Evolutionary conservation across 257 asterid species (phyloP), one percentile per base, ranked within the genome.

Genomic region (Linaria vulgaris): DNA sequence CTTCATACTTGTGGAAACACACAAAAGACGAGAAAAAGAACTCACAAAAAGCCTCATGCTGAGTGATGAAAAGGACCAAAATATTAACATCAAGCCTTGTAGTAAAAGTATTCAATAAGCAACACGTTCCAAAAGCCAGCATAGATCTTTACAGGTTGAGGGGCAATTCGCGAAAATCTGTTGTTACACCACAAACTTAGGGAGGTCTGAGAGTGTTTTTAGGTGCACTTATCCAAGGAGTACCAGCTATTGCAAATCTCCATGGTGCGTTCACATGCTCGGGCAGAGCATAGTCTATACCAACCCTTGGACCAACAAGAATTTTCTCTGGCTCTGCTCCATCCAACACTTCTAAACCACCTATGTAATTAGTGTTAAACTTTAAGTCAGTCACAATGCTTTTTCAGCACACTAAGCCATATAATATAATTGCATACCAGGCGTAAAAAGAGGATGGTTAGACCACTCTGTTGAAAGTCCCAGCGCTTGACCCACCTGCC

Each of bases 381-480:
- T 24, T 9, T 19, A 46, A 39, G 17, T 70, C 63, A 71, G 64
- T 68, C 39, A 20, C 39, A 27, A 34, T 46, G 31, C 27, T 16
- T 16, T 19, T 9, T 39, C 44, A 63, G 23, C 39, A 62, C 19
- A n/a, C 25, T 31, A 58, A 44, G 59, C 59, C 49, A 55, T 31
- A 3, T 21, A 13, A n/a, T 7, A 34, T 3, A 34, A 70, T 62
- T 64, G 34, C 82, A 55, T 83, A 81, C 97, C 97, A 1, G 87
- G 82, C 34, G 81, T 62, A 44, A 79, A 92, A 61, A 94, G 94
- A 64, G 95, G 86, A 63, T 87, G 99, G 70, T 75, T 74, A 30
- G 97, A 94, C 99, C 97, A 94, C 59, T 89, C 92, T 10, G 85
- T 87, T 9, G 99, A 79, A 61, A 94, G 63, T 62, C 97, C 99